Conservation (phyloP, 208 protist species). For the Naegleria lovaniensis region DNA sequence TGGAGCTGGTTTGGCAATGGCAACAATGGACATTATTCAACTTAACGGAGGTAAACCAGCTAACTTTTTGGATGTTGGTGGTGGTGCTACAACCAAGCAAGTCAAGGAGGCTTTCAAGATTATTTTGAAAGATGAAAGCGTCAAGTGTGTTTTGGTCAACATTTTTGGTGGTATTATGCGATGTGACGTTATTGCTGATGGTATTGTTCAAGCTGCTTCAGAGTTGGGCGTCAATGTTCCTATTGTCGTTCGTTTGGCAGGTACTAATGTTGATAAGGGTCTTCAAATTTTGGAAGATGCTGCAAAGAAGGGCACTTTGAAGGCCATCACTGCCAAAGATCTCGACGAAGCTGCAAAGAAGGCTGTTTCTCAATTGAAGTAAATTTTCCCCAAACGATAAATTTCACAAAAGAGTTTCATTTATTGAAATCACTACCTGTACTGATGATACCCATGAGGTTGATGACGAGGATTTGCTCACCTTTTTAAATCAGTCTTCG, state of each 20-base stretch:
- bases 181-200: slow-evolving; percentile 95
- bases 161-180: slow-evolving; percentile 99
- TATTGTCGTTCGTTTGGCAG: slow-evolving; percentile 81
- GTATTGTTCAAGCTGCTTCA: slow-evolving; percentile 82
- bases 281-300: slow-evolving; percentile 74
- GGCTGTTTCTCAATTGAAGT: slow-evolving; percentile 5
- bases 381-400: not conserved
- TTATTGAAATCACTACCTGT: no score
- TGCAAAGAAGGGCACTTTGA: slow-evolving; percentile 51
- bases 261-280: slow-evolving; percentile 89
- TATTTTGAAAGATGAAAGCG: slow-evolving; percentile 82
- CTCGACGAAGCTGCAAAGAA: slow-evolving; percentile 57
- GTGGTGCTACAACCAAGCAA: slow-evolving; percentile 77
- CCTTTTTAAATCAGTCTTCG: no score
- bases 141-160: slow-evolving; percentile 94
- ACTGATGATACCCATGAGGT: no score
- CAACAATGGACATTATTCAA: slow-evolving; percentile 99
- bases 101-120: slow-evolving; percentile 95
- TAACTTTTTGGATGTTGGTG: slow-evolving; percentile 99
- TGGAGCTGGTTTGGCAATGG: slow-evolving; percentile 98
- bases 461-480: no score
- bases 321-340: slow-evolving; percentile 49
- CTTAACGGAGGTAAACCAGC: slow-evolving; percentile 92
- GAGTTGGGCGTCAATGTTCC: slow-evolving; percentile 77
- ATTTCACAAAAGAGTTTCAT: no score